phyloP scores from a whole-genome alignment of 2,329 filamentous ascomycete species.

The Lecanicillium sp. region DNA sequence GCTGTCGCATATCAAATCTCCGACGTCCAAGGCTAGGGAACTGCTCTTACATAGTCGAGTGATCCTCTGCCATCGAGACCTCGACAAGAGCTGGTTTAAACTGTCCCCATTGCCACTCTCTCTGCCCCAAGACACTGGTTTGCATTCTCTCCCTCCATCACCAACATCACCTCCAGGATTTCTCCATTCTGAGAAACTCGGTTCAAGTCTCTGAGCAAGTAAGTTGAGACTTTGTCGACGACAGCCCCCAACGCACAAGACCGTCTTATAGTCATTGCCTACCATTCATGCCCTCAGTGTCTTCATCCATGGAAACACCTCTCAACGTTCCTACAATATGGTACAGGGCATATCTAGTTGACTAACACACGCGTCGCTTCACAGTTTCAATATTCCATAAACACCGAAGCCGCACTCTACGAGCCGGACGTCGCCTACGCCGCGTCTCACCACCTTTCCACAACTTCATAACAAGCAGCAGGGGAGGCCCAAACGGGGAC shows the following conservation, averaged over 20 bases:
- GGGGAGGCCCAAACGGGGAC: conserved; percentile 47
- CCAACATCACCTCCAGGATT: conserved; percentile 26
- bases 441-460: too few species aligned
- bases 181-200: conserved; percentile 29
- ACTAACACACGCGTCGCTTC: too few species aligned
- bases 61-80: conserved; percentile 26
- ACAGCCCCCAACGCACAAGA: too few species aligned
- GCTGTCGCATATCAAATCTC: conserved; percentile 30
- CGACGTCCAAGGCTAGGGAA: conserved; percentile 24
- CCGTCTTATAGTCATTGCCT: too few species aligned
- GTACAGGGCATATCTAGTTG: too few species aligned
- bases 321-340: too few species aligned
- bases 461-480: too few species aligned
- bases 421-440: too few species aligned
- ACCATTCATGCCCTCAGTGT: too few species aligned
- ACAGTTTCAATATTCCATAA: too few species aligned
- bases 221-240: conserved; percentile 28
- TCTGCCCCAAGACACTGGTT: conserved; percentile 29
- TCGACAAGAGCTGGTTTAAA: conserved; percentile 30
- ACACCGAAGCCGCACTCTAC: too few species aligned
- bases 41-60: conserved; percentile 18
- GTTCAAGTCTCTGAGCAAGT: conserved; percentile 42
- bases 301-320: too few species aligned
- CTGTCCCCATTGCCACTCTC: conserved; percentile 20
- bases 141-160: conserved; percentile 22